A percentile compares a stretch with the other conserved stretches of the same genome.
These are phyloP conservation scores for Wickerhamomyces sp. DNA, from an alignment of 1,139 yeast genomes.

Conservation along the genomic window DNA sequence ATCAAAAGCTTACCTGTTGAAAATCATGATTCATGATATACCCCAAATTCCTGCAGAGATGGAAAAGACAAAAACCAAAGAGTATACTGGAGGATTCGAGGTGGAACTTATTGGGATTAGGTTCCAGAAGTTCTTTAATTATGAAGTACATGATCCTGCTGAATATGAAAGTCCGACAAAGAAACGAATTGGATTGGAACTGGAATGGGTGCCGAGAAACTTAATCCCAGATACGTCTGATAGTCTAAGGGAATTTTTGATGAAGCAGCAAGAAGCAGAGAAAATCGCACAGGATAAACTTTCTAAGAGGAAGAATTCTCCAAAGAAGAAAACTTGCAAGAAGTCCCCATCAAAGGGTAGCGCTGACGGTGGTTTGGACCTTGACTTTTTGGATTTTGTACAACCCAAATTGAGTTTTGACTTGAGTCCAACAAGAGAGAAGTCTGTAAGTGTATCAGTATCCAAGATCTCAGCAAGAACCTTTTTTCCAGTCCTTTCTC, in stretches of 20 bases:
- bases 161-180: neutral
- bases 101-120: neutral
- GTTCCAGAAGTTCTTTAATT: neutral
- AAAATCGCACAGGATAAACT: neutral
- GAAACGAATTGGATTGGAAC: neutral
- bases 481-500: neutral
- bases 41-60: neutral
- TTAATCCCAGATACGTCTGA: constrained; percentile 1
- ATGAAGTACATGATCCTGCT: neutral
- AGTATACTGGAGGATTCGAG: constrained; percentile 1
- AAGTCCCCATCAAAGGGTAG: neutral
- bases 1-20: constrained; percentile 12
- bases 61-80: constrained; percentile 3
- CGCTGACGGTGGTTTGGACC: too few species aligned
- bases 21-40: constrained; percentile 3
- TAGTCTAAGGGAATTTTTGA: neutral
- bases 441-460: neutral
- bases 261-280: neutral
- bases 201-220: constrained; percentile 5
- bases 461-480: neutral
- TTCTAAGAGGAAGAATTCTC: neutral
- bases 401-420: too few species aligned
- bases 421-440: too few species aligned
- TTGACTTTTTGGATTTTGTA: too few species aligned
- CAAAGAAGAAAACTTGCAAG: neutral